phyloP scores from a whole-genome alignment of 2,329 filamentous ascomycete species.

The Diaporthe amygdali region DNA sequence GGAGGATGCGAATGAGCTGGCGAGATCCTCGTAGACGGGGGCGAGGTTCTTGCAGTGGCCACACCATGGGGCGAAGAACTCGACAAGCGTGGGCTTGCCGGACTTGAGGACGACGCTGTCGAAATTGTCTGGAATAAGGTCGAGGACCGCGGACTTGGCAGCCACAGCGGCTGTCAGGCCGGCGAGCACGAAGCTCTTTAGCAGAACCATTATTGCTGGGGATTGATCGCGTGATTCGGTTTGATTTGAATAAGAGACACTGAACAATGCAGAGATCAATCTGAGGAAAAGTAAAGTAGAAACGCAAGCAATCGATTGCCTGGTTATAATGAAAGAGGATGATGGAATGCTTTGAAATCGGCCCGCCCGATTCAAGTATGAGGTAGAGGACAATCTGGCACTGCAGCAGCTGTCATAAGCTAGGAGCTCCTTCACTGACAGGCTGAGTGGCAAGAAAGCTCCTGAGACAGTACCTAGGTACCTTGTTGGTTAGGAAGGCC shows the following conservation, averaged over 20 bases:
- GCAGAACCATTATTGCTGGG: constrained; percentile 53
- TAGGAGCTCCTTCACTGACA: constrained; percentile 7
- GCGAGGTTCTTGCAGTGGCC: constrained; percentile 99
- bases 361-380: constrained; percentile 6
- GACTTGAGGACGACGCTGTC: constrained; percentile 87
- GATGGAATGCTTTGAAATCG: constrained; percentile 41
- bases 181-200: constrained; percentile 66
- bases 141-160: constrained; percentile 83
- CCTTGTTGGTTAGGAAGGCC: too few relatives aligned
- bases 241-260: not conserved
- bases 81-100: constrained; percentile 93
- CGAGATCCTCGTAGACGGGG: constrained; percentile 93
- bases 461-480: not conserved
- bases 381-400: constrained; percentile 25
- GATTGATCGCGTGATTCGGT: constrained; percentile 17
- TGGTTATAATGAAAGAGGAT: not conserved
- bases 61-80: constrained; percentile 99
- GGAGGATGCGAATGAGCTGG: constrained; percentile 71
- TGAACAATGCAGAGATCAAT: not conserved
- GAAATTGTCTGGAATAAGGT: constrained; percentile 90
- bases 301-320: constrained; percentile 4
- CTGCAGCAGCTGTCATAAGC: constrained; percentile 7
- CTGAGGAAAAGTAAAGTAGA: constrained; percentile 11
- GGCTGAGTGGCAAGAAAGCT: constrained; percentile 6
- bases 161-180: constrained; percentile 60